Base-by-base conservation (phyloP, 169 alveolate genomes). In the Cryptosporidium sp. region DNA sequence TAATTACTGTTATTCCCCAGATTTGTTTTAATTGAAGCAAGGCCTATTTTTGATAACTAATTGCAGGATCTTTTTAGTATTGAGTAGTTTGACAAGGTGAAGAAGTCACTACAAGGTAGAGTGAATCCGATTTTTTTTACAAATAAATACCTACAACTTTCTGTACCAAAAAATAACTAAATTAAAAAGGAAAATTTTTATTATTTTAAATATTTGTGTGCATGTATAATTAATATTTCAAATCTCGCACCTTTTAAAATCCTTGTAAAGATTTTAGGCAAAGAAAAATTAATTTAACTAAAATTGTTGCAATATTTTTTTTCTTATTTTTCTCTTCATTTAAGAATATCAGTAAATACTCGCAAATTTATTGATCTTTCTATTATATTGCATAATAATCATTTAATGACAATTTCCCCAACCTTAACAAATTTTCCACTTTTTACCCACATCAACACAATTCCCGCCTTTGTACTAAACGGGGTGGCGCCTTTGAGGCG, bases 1-100 rank as follows among this genome's bases (percentile, higher is more conserved):
- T 39, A 80, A 80, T 31, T 80, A 80, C 35, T 80, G 89, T 50
- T 80, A 80, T 41, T 80, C 89, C 39, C 89, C 89, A 6, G 89
- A 59, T 16, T 26, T 74, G 18, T 74, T 52, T n/a, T 70, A 43
- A n/a, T n/a, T 0, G 35, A 16, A 48, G 21, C 21, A 48, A 12
- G 23, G 2, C 3, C 3, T 48, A 48, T 48, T 48, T 14, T 3
- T 48, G 9, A 45, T 14, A 48, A 48, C 55, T 14, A 14, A 48
- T 14, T 48, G 52, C 16, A 16, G 12, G 0, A 0, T 7, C 14
- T 3, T 21, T 14, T 48, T 48, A 48, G 14, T 16, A 48, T 16
- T 48, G 10, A 14, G 10, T 48, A 14, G 21, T 48, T 48, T 48
- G 9, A 18, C 21, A 1, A 48, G 48, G 9, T 10, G 12, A 48